Percentiles rank a stretch among this genome's conserved stretches.
These are phyloP conservation scores for Xylaria scruposa DNA, from an alignment of 495 filamentous ascomycete species.

Conservation along the genomic window DNA sequence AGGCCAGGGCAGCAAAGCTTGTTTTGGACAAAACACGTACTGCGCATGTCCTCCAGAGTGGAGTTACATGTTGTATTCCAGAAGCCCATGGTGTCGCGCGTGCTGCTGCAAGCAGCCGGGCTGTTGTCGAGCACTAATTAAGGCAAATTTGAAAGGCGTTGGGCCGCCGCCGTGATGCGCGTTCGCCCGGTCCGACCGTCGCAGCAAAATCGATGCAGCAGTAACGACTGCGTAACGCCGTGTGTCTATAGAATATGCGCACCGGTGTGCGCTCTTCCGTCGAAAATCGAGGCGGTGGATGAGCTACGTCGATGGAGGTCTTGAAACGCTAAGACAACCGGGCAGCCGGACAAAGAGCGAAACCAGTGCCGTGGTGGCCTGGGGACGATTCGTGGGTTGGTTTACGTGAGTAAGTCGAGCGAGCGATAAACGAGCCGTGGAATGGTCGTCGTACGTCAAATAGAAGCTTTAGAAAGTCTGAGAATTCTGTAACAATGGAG, in stretches of 20 bases:
- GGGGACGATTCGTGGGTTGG: not conserved
- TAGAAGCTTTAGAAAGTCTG: not conserved
- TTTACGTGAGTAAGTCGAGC: not conserved
- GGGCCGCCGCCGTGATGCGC: conserved; percentile 13
- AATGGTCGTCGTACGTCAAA: not conserved
- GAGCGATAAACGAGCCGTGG: not conserved
- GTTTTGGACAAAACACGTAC: conserved; percentile 48
- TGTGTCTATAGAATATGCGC: not conserved
- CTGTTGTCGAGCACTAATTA: not conserved
- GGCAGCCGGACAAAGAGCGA: not conserved
- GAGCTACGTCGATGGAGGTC: conserved; percentile 3
- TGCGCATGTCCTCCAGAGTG: conserved; percentile 61
- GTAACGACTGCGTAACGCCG: not conserved
- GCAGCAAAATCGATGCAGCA: not conserved
- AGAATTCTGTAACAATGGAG: conserved; percentile 10
- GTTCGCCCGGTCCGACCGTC: not conserved
- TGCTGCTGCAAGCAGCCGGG: not conserved
- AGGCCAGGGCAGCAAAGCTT: conserved; percentile 25
- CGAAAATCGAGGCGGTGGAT: not conserved
- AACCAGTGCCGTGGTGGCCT: not conserved
- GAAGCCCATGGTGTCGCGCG: conserved; percentile 25
- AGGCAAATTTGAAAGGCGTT: not conserved
- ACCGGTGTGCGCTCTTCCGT: not conserved
- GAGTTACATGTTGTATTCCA: conserved; percentile 57
- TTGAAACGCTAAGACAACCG: not conserved